These are phyloP conservation scores for Groenewaldozyma sp. DNA, from an alignment of 1,139 yeast genomes.

Conservation along the genomic window DNA sequence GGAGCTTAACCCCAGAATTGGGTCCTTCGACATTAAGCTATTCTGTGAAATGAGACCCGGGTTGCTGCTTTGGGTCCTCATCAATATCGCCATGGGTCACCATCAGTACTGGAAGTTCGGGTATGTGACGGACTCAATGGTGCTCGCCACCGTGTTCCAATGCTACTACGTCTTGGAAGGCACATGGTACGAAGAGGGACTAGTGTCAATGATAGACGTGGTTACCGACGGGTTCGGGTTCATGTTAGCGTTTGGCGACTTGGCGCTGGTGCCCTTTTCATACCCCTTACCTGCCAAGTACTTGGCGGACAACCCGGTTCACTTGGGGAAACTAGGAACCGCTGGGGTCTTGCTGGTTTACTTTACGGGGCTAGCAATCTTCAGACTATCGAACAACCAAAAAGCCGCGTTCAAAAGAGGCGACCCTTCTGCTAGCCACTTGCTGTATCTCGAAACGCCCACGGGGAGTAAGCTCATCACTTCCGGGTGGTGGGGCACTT, in stretches of 20 bases:
- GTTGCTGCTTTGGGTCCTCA: slow-evolving; percentile 71
- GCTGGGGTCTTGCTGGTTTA: slow-evolving; percentile 37
- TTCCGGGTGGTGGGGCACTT: slow-evolving; percentile 94
- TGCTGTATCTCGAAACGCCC: slow-evolving; percentile 59
- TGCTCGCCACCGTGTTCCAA: slow-evolving; percentile 62
- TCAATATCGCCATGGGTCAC: slow-evolving; percentile 73
- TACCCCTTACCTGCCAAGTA: slow-evolving; percentile 82
- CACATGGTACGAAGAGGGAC: slow-evolving; percentile 81
- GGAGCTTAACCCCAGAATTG: slow-evolving; percentile 86
- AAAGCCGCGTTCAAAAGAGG: slow-evolving; percentile 80
- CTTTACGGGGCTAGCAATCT: slow-evolving; percentile 65
- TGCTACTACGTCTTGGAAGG: slow-evolving; percentile 85
- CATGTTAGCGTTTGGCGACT: slow-evolving; percentile 91
- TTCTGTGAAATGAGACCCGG: slow-evolving; percentile 97
- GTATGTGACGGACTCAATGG: slow-evolving; percentile 57
- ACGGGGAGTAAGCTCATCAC: slow-evolving; percentile 73
- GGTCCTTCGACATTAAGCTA: slow-evolving; percentile 75
- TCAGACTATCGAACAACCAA: slow-evolving; percentile 75
- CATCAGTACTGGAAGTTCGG: slow-evolving; percentile 63
- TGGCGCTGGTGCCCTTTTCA: slow-evolving; percentile 89
- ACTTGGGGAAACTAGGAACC: slow-evolving; percentile 40
- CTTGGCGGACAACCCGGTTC: slow-evolving; percentile 54
- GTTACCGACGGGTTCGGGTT: slow-evolving; percentile 96
- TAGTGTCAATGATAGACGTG: slow-evolving; percentile 87
- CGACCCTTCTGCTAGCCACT: slow-evolving; percentile 48